A percentile compares a stretch with the other conserved stretches of the same genome.
Evolutionary conservation across 2,329 filamentous ascomycete species (phyloP).

Genomic region (Botrytis byssoidea): DNA sequence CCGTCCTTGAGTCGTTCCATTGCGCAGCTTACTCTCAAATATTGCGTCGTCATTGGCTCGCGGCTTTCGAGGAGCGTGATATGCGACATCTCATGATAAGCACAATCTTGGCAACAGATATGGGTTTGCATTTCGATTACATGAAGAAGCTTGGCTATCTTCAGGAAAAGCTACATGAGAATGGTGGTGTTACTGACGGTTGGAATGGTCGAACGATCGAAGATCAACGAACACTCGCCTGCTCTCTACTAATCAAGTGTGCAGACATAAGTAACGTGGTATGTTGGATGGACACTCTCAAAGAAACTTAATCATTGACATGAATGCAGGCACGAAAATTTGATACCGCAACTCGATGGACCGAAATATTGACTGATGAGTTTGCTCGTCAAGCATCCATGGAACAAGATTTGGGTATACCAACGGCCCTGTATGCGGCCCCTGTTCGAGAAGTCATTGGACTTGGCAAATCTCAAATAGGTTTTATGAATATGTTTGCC

Average conservation of each 20-base stretch:
- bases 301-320: slow-evolving; percentile 30
- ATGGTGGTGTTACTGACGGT: slow-evolving; percentile 58
- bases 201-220: slow-evolving; percentile 77
- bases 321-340: slow-evolving; percentile 72
- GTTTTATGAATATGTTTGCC: slow-evolving; percentile 96
- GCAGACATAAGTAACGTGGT: slow-evolving; percentile 98
- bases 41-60: slow-evolving; percentile 85
- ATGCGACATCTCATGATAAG: slow-evolving; percentile 93
- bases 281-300: slow-evolving; percentile 44
- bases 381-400: slow-evolving; percentile 91
- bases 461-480: slow-evolving; percentile 82
- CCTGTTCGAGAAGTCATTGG: slow-evolving; percentile 82
- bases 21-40: slow-evolving; percentile 97
- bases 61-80: slow-evolving; percentile 71
- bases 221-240: slow-evolving; percentile 76
- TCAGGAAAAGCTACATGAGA: slow-evolving; percentile 72
- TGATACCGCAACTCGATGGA: slow-evolving; percentile 82
- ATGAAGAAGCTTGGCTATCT: slow-evolving; percentile 84
- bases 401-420: slow-evolving; percentile 84
- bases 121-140: slow-evolving; percentile 95
- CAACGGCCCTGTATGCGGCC: slow-evolving; percentile 80
- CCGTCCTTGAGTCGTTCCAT: slow-evolving; percentile 95
- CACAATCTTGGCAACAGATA: slow-evolving; percentile 95
- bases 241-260: slow-evolving; percentile 92
- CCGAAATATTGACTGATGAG: slow-evolving; percentile 89